A percentile compares a stretch with the other conserved stretches of the same genome.
phyloP scores from a whole-genome alignment of 2,329 filamentous ascomycete species.

The Hypoxylon sp. region DNA sequence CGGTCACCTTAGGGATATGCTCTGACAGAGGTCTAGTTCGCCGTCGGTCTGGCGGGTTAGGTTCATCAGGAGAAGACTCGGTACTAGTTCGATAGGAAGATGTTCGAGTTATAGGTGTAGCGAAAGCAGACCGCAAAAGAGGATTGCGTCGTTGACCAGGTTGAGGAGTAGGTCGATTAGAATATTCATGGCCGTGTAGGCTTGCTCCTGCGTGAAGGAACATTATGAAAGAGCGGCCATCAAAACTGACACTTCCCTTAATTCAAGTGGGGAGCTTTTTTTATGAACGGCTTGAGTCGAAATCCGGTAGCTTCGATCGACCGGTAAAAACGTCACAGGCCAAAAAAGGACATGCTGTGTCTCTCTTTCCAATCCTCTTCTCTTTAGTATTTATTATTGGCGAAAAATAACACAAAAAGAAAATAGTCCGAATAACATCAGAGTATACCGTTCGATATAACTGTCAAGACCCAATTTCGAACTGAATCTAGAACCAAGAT shows the following conservation, averaged over 20 bases:
- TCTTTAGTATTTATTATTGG: conserved; percentile 1
- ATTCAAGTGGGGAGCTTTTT: conserved; percentile 17
- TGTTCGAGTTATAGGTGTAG: conserved; percentile 48
- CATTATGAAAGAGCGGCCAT: conserved; percentile 59
- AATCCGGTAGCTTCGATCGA: conserved; percentile 31
- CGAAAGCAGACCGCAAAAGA: conserved; percentile 51
- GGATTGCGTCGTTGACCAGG: conserved; percentile 49
- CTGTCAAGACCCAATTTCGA: conserved; percentile 18
- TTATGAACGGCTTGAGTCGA: conserved; percentile 29
- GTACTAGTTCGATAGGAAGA: conserved; percentile 43
- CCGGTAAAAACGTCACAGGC: conserved; percentile 16
- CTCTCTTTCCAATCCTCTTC: conserved; percentile 7
- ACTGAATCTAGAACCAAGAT: conserved; percentile 9
- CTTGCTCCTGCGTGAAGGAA: conserved; percentile 72
- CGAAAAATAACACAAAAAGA: not conserved
- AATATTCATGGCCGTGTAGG: conserved; percentile 73
- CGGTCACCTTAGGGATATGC: conserved; percentile 34
- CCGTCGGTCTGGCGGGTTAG: conserved; percentile 30
- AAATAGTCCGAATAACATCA: conserved; percentile 1
- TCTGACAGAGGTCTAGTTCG: conserved; percentile 39
- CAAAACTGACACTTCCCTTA: conserved; percentile 32
- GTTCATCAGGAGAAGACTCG: conserved; percentile 37
- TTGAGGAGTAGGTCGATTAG: conserved; percentile 56
- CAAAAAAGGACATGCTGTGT: conserved; percentile 21
- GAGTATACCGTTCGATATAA: conserved; percentile 1